Evolutionary conservation across 78 protist species (phyloP).

Genomic region (Polysphondylium violaceum): DNA sequence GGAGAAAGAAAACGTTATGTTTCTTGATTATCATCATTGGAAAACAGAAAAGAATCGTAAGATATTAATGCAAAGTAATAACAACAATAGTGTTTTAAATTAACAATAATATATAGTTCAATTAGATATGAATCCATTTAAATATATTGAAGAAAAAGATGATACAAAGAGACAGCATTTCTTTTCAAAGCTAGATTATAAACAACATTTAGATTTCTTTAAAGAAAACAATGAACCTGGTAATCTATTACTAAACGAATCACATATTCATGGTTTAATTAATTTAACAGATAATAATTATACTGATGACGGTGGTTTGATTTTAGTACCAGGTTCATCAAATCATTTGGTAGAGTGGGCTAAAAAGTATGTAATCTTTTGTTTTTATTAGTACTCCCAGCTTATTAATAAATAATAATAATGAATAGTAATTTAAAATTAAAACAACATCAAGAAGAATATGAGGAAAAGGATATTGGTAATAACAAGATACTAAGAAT

Average conservation of each 20-base stretch:
- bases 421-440: neutral
- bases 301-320: slow-evolving; percentile 76
- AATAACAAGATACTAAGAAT: neutral
- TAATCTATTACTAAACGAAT: slow-evolving; percentile 3
- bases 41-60: slow-evolving; percentile 15
- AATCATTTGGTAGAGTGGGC: slow-evolving; percentile 64
- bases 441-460: neutral
- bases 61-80: neutral
- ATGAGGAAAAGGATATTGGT: slow-evolving; percentile 4
- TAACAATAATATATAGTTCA: slow-evolving; percentile 23
- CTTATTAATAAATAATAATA: no score
- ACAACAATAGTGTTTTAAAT: no score
- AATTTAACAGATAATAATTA: slow-evolving; percentile 64
- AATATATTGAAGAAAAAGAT: slow-evolving; percentile 20
- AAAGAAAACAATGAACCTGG: slow-evolving; percentile 67
- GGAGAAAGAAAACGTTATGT: neutral
- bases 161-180: slow-evolving; percentile 13
- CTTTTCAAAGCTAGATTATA: slow-evolving; percentile 16
- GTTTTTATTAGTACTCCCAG: neutral
- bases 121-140: slow-evolving; percentile 64
- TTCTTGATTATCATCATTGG: slow-evolving; percentile 5
- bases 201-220: slow-evolving; percentile 18
- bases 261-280: slow-evolving; percentile 60
- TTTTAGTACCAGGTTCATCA: slow-evolving; percentile 72
- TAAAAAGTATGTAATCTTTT: slow-evolving; percentile 19